Base-by-base conservation (phyloP, 2,329 filamentous ascomycete species). In the Aspergillus alliaceus region DNA sequence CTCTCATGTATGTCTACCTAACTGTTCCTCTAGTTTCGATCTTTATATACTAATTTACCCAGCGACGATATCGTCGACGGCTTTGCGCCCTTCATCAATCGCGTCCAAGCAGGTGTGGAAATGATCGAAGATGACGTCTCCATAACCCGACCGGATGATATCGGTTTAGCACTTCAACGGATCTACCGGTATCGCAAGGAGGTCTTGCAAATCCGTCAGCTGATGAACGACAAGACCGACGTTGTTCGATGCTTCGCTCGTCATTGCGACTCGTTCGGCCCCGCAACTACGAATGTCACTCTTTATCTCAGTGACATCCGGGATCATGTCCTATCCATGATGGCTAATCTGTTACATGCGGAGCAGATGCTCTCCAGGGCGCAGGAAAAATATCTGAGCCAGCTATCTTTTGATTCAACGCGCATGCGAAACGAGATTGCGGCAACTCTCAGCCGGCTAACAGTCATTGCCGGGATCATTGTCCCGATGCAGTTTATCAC, bases 241-340 rank as follows among this genome's bases (percentile, higher is more conserved):
- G 93, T 97, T 53, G 90, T 98, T 67, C 91, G 90, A 66, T 91
- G 91, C 32, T 98, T 98, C 70, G 95, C 93, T 37, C 97, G 97
- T 79, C 90, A 93, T 54, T 97, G 93, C 84, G 97, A 96, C 72
- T 91, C 93, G 79, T 88, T 90, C 62, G 90, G 96, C 44, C 93
- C 93, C 1, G 91, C 93, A 6, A 89, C 91, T 20, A 92, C 93
- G 78, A 92, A 97, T 69, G 96, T 98, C 59, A 92, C 91, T 22
- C 84, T 97, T 68, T 97, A 97, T 71, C 85, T 98, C 29, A 90
- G 90, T 67, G 93, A 98, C 76, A 96, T 97, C 61, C 93, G 97
- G 75, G 93, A 98, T 75, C 93, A 98, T 82, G 92, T 97, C 55
- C 89, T 97, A 58, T 97, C 93, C 34, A 97, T 97, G 93, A 93